phyloP scores from a whole-genome alignment of 345 rosid genomes.

The Moricandia moricandioides region DNA sequence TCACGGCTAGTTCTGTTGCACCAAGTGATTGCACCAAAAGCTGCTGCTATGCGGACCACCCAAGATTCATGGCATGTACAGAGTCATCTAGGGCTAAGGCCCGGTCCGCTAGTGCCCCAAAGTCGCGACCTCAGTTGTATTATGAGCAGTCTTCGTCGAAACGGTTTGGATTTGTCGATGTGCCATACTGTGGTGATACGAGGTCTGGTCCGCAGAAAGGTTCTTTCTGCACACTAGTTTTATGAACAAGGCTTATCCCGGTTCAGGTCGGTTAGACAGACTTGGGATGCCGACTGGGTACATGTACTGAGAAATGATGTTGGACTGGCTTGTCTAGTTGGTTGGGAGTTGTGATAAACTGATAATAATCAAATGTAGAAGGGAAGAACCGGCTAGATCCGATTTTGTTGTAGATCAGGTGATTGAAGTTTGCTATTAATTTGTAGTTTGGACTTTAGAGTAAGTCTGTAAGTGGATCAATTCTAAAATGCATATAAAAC shows the following conservation, averaged over 20 bases:
- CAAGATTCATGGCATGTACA: slow-evolving; percentile 86
- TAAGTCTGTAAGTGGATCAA: no score
- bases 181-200: slow-evolving; percentile 36
- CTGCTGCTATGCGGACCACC: slow-evolving; percentile 64
- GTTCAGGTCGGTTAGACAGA: slow-evolving; percentile 85
- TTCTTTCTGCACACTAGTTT: slow-evolving; percentile 52
- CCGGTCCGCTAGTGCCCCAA: slow-evolving; percentile 82
- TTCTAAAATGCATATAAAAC: no score
- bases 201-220: slow-evolving; percentile 54
- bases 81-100: slow-evolving; percentile 81
- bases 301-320: slow-evolving; percentile 27
- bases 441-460: slow-evolving; percentile 24
- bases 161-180: slow-evolving; percentile 46
- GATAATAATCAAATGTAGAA: not conserved
- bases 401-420: slow-evolving; percentile 20
- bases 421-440: slow-evolving; percentile 8
- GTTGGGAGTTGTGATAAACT: not conserved
- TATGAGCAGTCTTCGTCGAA: slow-evolving; percentile 67
- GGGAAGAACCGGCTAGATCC: not conserved
- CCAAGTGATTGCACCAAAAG: slow-evolving; percentile 45
- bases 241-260: slow-evolving; percentile 76
- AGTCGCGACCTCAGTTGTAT: slow-evolving; percentile 51
- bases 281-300: slow-evolving; percentile 70
- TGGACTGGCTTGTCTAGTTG: not conserved
- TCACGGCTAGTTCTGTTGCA: slow-evolving; percentile 50